These are phyloP conservation scores for Tubosaeta sp. DNA, from an alignment of 768 basidiomycete species.

Conservation along the genomic window DNA sequence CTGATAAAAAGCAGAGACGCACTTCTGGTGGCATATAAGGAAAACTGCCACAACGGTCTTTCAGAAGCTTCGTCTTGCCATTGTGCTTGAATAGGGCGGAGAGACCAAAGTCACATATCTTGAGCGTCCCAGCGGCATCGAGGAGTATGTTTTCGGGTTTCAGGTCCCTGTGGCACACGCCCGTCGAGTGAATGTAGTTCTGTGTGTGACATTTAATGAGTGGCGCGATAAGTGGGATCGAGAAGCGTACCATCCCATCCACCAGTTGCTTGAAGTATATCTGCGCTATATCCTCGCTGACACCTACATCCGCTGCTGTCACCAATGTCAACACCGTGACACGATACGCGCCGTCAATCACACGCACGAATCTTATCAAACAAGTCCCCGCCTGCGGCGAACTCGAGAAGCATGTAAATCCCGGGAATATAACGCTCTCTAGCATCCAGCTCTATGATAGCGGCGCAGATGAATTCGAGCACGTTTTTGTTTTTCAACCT, in stretches of 20 bases:
- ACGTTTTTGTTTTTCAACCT: conserved; percentile 76
- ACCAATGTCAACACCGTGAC: neutral
- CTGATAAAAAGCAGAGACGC: conserved; percentile 11
- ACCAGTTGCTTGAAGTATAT: conserved; percentile 85
- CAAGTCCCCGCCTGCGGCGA: conserved; percentile 90
- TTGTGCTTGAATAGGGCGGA: conserved; percentile 88
- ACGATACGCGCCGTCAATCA: neutral
- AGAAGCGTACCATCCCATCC: conserved; percentile 65
- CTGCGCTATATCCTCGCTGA: conserved; percentile 84
- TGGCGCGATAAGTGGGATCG: neutral
- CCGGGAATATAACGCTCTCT: conserved; percentile 63
- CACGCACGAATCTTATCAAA: conserved; percentile 96
- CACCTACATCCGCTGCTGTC: conserved; percentile 84
- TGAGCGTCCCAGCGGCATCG: conserved; percentile 77
- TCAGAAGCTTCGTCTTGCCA: conserved; percentile 69
- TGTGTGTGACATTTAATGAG: conserved; percentile 25
- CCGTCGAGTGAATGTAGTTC: conserved; percentile 83
- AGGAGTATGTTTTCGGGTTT: conserved; percentile 96
- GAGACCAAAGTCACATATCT: conserved; percentile 94
- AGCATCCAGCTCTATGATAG: conserved; percentile 65
- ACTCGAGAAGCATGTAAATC: conserved; percentile 88
- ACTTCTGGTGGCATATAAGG: conserved; percentile 97
- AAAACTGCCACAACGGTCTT: conserved; percentile 84
- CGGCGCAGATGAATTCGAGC: conserved; percentile 78
- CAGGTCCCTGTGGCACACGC: conserved; percentile 93